Evolutionary conservation across 2,329 filamentous ascomycete genomes (phyloP), one percentile per base, ranked within the genome.

Genomic region (Calonectria pteridis): DNA sequence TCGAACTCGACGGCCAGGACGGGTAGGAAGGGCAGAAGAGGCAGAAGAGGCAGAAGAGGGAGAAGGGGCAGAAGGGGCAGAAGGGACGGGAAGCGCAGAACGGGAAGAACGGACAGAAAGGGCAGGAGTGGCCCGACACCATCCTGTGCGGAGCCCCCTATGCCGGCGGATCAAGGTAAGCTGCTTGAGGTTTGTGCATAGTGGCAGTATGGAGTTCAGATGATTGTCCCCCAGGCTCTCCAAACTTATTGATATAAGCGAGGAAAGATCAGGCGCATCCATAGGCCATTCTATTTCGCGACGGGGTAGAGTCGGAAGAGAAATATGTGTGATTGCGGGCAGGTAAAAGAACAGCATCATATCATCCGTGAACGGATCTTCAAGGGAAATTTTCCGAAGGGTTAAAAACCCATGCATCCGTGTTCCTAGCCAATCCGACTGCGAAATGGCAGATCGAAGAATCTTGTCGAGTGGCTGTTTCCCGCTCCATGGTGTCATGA

Each of bases 291-390:
- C 4, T 2, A 51, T 51, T 1, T 28, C 3, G 23, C 23, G 1
- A 2, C 14, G 6, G 5, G 2, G n/a, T n/a, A n/a, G n/a, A n/a
- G n/a, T n/a, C n/a, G 5, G 9, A 14, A 28, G 4, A 2, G 49
- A 51, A 51, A 51, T 28, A 4, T 51, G 49, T 2, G 23, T 16
- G 14, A 51, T 5, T 13, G 6, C n/a, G 23, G 49, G 49, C 49
- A 51, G 1, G 26, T 51, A 29, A 26, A 28, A 28, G 49, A 51
- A 16, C 14, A 51, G 4, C 4, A 26, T 11, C 49, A 14, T 11
- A 18, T 14, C 6, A 16, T 6, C 4, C 7, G 23, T 14, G 6
- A 28, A 7, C 10, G 5, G 3, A 28, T 13, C 16, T 3, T 16
- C 11, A 28, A 51, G 4, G 13, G 23, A 14, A 18, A 51, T 18